Evolutionary conservation across 352 stramenopile genomes (phyloP).

Genomic region (Nothophytophthora sp.): DNA sequence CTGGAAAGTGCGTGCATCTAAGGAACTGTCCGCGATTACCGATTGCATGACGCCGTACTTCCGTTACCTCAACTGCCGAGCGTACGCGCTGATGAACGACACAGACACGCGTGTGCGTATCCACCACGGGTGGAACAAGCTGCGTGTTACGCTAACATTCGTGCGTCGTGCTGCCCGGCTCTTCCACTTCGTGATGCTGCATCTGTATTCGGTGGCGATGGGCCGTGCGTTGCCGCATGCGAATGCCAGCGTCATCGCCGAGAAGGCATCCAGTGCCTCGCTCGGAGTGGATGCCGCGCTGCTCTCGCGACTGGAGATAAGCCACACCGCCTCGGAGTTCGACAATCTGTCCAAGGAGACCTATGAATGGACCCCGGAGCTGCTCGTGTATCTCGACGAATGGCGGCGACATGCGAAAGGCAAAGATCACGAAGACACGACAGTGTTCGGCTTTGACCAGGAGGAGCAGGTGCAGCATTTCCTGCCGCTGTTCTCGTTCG

Average conservation of each 20-base stretch:
- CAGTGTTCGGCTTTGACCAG: slow-evolving; percentile 25
- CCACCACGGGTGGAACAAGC: slow-evolving; percentile 26
- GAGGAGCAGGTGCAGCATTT: slow-evolving; percentile 19
- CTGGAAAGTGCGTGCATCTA: slow-evolving; percentile 24
- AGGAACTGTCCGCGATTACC: slow-evolving; percentile 17
- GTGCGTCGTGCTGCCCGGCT: slow-evolving; percentile 28
- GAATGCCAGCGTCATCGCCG: slow-evolving; percentile 19
- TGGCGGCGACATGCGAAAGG: slow-evolving; percentile 30
- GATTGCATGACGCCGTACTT: slow-evolving; percentile 26
- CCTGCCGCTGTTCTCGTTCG: slow-evolving; percentile 15
- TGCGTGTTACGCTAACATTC: slow-evolving; percentile 24
- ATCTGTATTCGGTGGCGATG: slow-evolving; percentile 51
- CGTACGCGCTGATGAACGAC: slow-evolving; percentile 24
- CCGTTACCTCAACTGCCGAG: slow-evolving; percentile 17
- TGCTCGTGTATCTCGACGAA: slow-evolving; percentile 42
- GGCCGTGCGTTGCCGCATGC: slow-evolving; percentile 17
- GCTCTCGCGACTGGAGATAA: slow-evolving; percentile 6
- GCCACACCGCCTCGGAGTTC: slow-evolving; percentile 1
- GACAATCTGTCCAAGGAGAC: slow-evolving; percentile 40
- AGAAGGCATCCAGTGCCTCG: slow-evolving; percentile 17
- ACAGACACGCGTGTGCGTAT: slow-evolving; percentile 6
- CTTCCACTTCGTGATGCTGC: slow-evolving; percentile 46
- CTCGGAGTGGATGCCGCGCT: slow-evolving; percentile 12
- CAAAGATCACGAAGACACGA: neutral
- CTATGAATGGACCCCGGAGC: slow-evolving; percentile 42